A percentile compares a stretch with the other conserved stretches of the same genome.
Evolutionary conservation across 345 rosid genomes (phyloP).

Genomic region (Murraya koenigii): DNA sequence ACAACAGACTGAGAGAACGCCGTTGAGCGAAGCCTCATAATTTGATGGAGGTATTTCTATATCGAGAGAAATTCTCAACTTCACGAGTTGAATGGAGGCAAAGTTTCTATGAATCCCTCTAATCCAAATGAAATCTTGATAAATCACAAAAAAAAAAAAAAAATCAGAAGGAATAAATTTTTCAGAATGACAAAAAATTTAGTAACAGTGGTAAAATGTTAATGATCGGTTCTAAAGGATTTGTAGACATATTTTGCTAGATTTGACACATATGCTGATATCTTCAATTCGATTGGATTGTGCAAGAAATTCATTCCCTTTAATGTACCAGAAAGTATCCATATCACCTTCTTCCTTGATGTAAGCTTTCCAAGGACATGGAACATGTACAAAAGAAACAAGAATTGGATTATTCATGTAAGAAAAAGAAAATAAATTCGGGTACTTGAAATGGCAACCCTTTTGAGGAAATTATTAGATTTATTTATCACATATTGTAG

Average conservation of each 20-base stretch:
- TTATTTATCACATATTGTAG: too few relatives aligned
- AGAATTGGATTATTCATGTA: too few relatives aligned
- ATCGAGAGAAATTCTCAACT: background rate
- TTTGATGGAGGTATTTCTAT: background rate
- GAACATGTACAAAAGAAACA: too few relatives aligned
- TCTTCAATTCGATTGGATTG: background rate
- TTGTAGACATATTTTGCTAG: background rate
- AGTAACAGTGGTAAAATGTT: background rate
- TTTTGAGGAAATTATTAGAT: too few relatives aligned
- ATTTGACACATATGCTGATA: background rate
- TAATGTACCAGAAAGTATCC: background rate
- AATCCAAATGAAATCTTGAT: background rate
- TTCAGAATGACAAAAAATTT: background rate
- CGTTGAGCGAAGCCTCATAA: background rate
- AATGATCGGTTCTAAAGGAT: too few relatives aligned
- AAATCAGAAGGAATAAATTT: background rate
- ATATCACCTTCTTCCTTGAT: background rate
- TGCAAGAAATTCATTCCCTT: background rate
- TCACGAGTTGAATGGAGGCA: background rate
- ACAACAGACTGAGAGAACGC: background rate
- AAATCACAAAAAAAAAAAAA: background rate
- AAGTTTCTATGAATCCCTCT: background rate
- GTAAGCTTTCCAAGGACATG: background rate
- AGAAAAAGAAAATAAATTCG: too few relatives aligned
- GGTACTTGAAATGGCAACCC: too few relatives aligned